These are phyloP conservation scores for Cicer bijugum DNA, from an alignment of 306 rosid genomes.

Conservation along the genomic window DNA sequence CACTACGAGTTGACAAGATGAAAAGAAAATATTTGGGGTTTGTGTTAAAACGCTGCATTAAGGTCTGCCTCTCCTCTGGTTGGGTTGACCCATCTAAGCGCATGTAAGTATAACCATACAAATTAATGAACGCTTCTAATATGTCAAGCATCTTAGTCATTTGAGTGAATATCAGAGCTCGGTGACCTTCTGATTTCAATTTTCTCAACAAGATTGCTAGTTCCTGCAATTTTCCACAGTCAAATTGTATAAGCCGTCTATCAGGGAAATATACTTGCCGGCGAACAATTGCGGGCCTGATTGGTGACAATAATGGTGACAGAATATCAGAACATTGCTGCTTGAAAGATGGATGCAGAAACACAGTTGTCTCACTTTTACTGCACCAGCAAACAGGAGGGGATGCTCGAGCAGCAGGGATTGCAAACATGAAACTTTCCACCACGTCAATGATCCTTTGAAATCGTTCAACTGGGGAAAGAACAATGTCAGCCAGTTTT, in stretches of 20 bases:
- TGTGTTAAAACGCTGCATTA: slow-evolving; percentile 95
- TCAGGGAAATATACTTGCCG: slow-evolving; percentile 98
- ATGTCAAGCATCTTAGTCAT: slow-evolving; percentile 98
- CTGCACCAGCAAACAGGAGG: slow-evolving; percentile 90
- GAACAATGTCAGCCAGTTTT: slow-evolving; percentile 79
- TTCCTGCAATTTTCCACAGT: slow-evolving; percentile 94
- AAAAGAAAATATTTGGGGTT: slow-evolving; percentile 91
- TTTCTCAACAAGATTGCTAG: slow-evolving; percentile 81
- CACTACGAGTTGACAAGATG: slow-evolving; percentile 97
- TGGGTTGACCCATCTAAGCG: slow-evolving; percentile 97
- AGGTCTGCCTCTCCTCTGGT: slow-evolving; percentile 96
- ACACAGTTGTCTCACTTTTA: slow-evolving; percentile 59
- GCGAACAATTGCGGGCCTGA: slow-evolving; percentile 94
- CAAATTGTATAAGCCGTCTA: slow-evolving; percentile 96
- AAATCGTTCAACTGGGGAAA: slow-evolving; percentile 91
- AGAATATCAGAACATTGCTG: slow-evolving; percentile 67
- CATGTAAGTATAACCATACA: slow-evolving; percentile 98
- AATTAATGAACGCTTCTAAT: slow-evolving; percentile 92
- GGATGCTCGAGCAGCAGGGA: slow-evolving; percentile 94
- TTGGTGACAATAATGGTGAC: slow-evolving; percentile 77
- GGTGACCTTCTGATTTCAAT: slow-evolving; percentile 90
- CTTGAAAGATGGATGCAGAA: slow-evolving; percentile 70
- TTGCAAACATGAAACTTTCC: slow-evolving; percentile 95
- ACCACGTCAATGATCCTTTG: slow-evolving; percentile 71
- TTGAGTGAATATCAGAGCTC: slow-evolving; percentile 92